Evolutionary conservation across 2,329 filamentous ascomycete genomes (phyloP), one percentile per base, ranked within the genome.

Genomic region (Fusarium sp.): DNA sequence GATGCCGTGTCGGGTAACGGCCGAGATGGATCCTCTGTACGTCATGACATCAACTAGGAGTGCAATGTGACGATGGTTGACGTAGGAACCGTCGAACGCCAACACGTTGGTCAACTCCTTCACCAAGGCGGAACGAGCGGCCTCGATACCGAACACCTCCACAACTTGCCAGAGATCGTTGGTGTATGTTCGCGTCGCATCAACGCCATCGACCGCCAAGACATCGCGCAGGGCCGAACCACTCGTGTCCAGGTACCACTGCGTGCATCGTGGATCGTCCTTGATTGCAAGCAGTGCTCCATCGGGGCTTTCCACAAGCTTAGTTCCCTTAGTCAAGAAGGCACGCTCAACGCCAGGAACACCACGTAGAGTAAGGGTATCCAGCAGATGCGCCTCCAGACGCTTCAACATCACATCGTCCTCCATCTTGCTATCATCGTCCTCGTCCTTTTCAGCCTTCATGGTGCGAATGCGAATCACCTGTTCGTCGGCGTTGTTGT

Each of bases 11-110:
- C 96, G 93, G 60, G 96, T 99, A 70, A 99, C 95, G 13, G 96
- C 95, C 81, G 97, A 97, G 76, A 99, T 91, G 75, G 92, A 92
- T 72, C 96, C 96, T 76, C 96, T 90, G 76, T 97, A 94, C 30
- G 95, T 98, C 96, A 99, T 99, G 69, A 99, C 94, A 83, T 99
- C 96, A 71, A 97, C 94, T 56, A 99, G 87, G 37, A 99, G 89
- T 50, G 95, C 93, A 85, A 99, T 90, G 85, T 99, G 96, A 77
- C 96, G 94, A 83, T 98, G 94, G 81, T 99, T 99, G 88, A 99
- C 96, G 80, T 99, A 99, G 13, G 96, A 98, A 88, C 97, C 97
- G 79, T 98, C 96, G 79, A 99, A 99, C 28, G 96, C 95, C 84
- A 99, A 84, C 78, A 99, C 96, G 77, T 94, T 91, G 31, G 92